phyloP scores from a whole-genome alignment of 2,329 filamentous ascomycete species.

The Colletotrichum sp. region DNA sequence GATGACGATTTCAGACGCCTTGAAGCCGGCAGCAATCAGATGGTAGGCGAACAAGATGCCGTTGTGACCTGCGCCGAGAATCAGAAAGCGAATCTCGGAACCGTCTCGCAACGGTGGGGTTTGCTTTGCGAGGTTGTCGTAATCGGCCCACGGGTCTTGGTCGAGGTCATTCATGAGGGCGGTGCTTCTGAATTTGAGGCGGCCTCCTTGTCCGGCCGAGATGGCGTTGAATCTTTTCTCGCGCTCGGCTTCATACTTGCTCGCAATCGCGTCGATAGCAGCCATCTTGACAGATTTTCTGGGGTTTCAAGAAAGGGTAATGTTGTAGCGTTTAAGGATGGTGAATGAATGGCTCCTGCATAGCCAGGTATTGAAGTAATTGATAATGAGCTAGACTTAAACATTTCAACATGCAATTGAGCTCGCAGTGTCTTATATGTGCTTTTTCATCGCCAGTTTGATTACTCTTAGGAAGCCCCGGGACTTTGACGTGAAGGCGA shows the following conservation, averaged over 20 bases:
- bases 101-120: neutral
- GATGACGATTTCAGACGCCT: constrained; percentile 37
- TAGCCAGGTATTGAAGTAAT: neutral
- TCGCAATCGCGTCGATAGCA: neutral
- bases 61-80: neutral
- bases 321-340: neutral
- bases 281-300: neutral
- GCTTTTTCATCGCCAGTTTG: neutral
- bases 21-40: neutral
- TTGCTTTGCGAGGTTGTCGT: neutral
- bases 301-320: fast-evolving
- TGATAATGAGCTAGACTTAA: neutral
- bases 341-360: neutral
- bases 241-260: neutral
- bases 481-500: neutral
- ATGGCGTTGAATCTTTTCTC: neutral
- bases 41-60: neutral
- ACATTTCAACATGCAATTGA: neutral
- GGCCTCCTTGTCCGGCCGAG: neutral
- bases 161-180: neutral
- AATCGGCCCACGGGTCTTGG: neutral
- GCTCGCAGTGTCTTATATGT: neutral
- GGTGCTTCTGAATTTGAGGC: neutral
- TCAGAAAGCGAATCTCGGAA: neutral
- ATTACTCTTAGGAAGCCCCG: neutral